These are phyloP conservation scores for Aspergillus candidus DNA, from an alignment of 2,329 filamentous ascomycete species.

Conservation along the genomic window DNA sequence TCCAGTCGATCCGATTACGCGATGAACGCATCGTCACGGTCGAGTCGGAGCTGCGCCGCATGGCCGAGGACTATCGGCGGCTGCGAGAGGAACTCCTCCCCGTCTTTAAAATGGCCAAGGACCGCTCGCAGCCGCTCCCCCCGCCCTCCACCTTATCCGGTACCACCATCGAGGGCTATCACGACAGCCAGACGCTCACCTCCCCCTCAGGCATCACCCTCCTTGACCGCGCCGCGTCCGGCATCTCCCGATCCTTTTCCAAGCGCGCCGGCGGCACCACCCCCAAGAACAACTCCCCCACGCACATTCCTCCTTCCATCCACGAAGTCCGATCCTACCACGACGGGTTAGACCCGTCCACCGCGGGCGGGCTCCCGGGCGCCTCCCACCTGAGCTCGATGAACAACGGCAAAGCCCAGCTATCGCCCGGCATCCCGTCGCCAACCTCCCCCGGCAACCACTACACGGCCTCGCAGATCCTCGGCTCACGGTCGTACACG, in stretches of 20 bases:
- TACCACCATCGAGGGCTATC: slow-evolving; percentile 18
- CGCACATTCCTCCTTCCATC: slow-evolving; percentile 58
- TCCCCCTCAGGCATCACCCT: slow-evolving; percentile 26
- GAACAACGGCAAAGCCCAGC: slow-evolving; percentile 54
- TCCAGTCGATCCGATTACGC: slow-evolving; percentile 79
- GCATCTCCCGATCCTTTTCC: slow-evolving; percentile 66
- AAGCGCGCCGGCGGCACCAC: slow-evolving; percentile 66
- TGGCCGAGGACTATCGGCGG: slow-evolving; percentile 82
- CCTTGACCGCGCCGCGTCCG: slow-evolving; percentile 42
- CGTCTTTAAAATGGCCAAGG: slow-evolving; percentile 83
- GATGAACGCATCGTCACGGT: slow-evolving; percentile 83
- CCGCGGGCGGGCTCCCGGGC: slow-evolving; percentile 57
- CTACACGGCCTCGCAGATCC: slow-evolving; percentile 34
- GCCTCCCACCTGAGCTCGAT: slow-evolving; percentile 64
- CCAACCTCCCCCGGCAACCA: slow-evolving; percentile 40
- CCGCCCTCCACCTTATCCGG: slow-evolving; percentile 35
- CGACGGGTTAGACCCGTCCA: slow-evolving; percentile 58
- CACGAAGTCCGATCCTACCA: slow-evolving; percentile 59
- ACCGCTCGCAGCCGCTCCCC: slow-evolving; percentile 82
- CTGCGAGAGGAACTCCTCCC: slow-evolving; percentile 88
- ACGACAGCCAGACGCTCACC: slow-evolving; percentile 36
- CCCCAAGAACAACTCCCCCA: slow-evolving; percentile 71
- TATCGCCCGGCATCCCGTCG: slow-evolving; percentile 44
- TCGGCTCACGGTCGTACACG: slow-evolving; percentile 40
- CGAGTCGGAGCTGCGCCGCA: slow-evolving; percentile 73